Evolutionary conservation across 208 protist genomes (phyloP), one percentile per base, ranked within the genome.

Genomic region (Trypanosoma rangeli): DNA sequence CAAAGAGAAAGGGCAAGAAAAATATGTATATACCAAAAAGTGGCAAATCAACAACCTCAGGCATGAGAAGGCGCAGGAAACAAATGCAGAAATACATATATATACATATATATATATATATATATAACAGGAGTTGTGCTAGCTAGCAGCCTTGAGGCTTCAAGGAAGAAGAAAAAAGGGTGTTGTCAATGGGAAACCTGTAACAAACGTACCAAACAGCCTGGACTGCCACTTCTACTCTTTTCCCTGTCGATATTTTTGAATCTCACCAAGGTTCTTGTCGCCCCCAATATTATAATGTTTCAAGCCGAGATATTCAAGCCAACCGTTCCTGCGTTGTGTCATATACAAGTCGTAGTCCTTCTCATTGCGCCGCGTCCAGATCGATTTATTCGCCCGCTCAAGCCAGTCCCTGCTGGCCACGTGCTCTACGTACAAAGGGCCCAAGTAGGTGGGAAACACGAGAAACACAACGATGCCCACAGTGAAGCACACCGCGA

Each of bases 211-310:
- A 4, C 37, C 4, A 42, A 42, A 42, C 29, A 12, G 37, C 44
- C n/a, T 22, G 3, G 18, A 37, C 28, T 39, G 15, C 13, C 29
- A 29, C 18, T n/a, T 22, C 31, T 61, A 66, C 26, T 74, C 18
- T 13, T 75, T 48, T 58, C 39, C 63, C n/a, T 64, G 42, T 16
- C 86, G 74, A 70, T 95, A 95, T 44, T 73, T 65, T 73, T 93
- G 87, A 50, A 95, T 90, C 1, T 90, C 87, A 9, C 85, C 86
- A 28, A 82, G 49, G 71, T 95, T 95, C 24, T 76, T 74, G 2
- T 95, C 87, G 22, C 90, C 84, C 42, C 90, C 83, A 74, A 95
- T 95, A 70, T 95, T 88, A 78, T 95, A 95, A 29, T 78, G 78
- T 70, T 95, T 95, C 48, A 95, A 54, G n/a, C 90, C 90, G 0